phyloP scores from a whole-genome alignment of 2,329 filamentous ascomycete species.

The Xylariaceae sp. region DNA sequence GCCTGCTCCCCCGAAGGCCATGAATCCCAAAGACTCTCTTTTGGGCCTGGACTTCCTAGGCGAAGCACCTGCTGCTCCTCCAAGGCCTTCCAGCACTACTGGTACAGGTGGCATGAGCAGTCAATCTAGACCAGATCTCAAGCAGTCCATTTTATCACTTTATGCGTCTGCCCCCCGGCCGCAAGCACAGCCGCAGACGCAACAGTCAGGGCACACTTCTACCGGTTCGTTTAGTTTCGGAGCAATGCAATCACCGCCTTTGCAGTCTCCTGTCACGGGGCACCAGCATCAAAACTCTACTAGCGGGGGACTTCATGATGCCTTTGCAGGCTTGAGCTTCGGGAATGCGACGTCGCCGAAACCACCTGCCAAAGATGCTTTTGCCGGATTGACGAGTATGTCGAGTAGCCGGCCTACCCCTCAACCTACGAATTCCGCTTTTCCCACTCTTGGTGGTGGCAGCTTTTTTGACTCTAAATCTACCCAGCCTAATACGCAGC shows the following conservation, averaged over 20 bases:
- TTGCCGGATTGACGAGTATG: slow-evolving; percentile 43
- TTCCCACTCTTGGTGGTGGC: slow-evolving; percentile 64
- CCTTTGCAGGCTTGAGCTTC: slow-evolving; percentile 76
- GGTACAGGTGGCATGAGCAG: slow-evolving; percentile 64
- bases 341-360: slow-evolving; percentile 51
- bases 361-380: slow-evolving; percentile 45
- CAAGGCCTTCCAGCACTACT: slow-evolving; percentile 81
- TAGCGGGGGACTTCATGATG: slow-evolving; percentile 75
- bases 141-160: slow-evolving; percentile 94
- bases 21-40: slow-evolving; percentile 85
- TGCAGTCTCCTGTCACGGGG: slow-evolving; percentile 58
- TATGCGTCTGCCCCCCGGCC: slow-evolving; percentile 86
- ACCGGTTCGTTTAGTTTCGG: slow-evolving; percentile 75
- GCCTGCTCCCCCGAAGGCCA: slow-evolving; percentile 69
- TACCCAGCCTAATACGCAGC: slow-evolving; percentile 59
- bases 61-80: slow-evolving; percentile 69
- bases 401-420: slow-evolving; percentile 47
- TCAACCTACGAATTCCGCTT: slow-evolving; percentile 50
- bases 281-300: slow-evolving; percentile 56
- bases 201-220: slow-evolving; percentile 60
- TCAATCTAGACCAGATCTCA: slow-evolving; percentile 87
- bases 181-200: slow-evolving; percentile 58
- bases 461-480: slow-evolving; percentile 82
- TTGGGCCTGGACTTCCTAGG: slow-evolving; percentile 93
- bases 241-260: slow-evolving; percentile 63